Evolutionary conservation across 805 yeast species (phyloP), one percentile per base, ranked within the genome.

Genomic region (Torulaspora quercuum): DNA sequence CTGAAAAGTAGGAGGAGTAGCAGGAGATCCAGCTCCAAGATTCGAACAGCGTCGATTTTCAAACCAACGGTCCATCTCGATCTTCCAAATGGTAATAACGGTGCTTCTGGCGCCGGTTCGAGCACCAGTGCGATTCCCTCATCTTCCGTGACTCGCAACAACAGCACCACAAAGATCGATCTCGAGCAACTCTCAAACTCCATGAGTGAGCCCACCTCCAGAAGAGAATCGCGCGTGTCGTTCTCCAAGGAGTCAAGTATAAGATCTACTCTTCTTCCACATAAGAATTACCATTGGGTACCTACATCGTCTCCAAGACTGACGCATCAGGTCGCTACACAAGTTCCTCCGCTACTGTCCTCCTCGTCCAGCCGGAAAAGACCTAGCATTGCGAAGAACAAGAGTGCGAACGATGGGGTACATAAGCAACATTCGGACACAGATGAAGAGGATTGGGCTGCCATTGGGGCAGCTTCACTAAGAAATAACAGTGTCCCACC

Each of bases 371-470:
- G 14, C 42, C 31, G 32, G 28, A 23, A 35, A 12, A 35, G 36
- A 12, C 37, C 39, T 22, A 50, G 54, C 47, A 43, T 18, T 21
- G 19, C 19, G 19, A 25, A 16, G 19, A 30, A 21, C 34, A 22
- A 17, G 11, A 30, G 21, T 9, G 21, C 20, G 17, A 20, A 11
- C 7, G 58, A 49, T 11, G 59, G 54, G 19, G 60, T 54, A 6
- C 63, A 54, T 15, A 54, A 42, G 13, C 34, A 28, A 14, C 67
- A 61, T 35, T 72, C 79, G 28, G 95, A 86, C 53, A 90, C 98
- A 0, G 98, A 90, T 60, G 97, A 90, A 55, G 98, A 90, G 61
- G 97, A 90, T 61, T 90, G 98, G 98, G 83, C 80, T 44, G 65
- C 87, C 0, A 81, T 89, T 36, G 97, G 97, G 1, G 88, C 96